These are phyloP conservation scores for Fusarium pseudocircinatum DNA, from an alignment of 2,329 filamentous ascomycete species.

Conservation along the genomic window DNA sequence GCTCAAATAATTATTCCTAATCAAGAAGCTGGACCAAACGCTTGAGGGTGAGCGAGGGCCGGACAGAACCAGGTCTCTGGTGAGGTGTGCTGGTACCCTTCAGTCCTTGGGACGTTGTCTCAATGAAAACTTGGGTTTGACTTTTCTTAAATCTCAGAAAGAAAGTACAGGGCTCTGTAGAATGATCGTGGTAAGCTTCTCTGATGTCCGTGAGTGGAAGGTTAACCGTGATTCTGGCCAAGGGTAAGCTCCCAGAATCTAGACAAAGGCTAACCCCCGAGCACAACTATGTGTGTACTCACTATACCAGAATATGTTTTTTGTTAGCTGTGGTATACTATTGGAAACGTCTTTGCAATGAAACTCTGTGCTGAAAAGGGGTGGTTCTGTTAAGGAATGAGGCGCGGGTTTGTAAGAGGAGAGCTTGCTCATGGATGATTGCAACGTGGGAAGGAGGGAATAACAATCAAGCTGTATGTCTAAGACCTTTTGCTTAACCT, in stretches of 20 bases:
- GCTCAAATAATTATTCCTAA: not conserved
- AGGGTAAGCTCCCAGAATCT: not conserved
- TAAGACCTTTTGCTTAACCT: not conserved
- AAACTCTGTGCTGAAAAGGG: not conserved
- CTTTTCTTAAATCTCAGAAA: not conserved
- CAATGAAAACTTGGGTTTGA: not conserved
- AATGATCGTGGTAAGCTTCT: not conserved
- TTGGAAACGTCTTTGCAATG: not conserved
- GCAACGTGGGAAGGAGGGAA: not conserved
- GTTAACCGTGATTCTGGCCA: not conserved
- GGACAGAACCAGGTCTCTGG: not conserved
- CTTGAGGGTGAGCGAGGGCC: not conserved
- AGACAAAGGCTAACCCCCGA: not conserved
- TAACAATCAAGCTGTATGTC: not conserved
- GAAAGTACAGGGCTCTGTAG: not conserved
- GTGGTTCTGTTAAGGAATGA: not conserved
- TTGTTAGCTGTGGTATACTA: not conserved
- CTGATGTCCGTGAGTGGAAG: not conserved
- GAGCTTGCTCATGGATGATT: not conserved
- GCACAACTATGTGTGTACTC: not conserved
- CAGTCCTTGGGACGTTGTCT: not conserved
- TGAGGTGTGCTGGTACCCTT: constrained; percentile 6
- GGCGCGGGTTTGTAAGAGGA: not conserved
- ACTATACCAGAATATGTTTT: not conserved
- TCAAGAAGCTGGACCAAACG: not conserved